These are phyloP conservation scores for Dichotomocladium elegans DNA, from an alignment of 371 early-diverging fungal species.

Conservation along the genomic window DNA sequence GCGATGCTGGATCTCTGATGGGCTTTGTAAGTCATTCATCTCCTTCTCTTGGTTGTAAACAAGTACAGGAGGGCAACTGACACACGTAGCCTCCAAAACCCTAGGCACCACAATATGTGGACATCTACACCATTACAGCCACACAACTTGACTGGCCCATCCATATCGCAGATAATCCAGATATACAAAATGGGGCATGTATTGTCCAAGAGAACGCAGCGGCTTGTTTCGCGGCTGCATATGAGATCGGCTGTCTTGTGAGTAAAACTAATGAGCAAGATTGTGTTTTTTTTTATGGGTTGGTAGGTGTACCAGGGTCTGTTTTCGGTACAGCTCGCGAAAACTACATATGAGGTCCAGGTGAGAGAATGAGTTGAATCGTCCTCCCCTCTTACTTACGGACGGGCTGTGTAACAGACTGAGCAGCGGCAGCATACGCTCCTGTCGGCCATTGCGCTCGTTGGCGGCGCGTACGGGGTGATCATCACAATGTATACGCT, in stretches of 20 bases:
- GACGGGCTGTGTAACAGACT: slow-evolving; percentile 19
- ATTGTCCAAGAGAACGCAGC: no score
- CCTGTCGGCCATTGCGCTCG: slow-evolving; percentile 30
- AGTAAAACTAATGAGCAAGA: background rate
- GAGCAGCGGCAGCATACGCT: slow-evolving; percentile 39
- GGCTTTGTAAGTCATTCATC: slow-evolving; percentile 24
- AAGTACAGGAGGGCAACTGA: background rate
- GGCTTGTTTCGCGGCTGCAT: background rate
- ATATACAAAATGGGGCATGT: slow-evolving; percentile 14
- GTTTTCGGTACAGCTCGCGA: slow-evolving; percentile 28
- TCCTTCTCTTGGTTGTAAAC: background rate
- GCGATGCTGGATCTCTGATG: slow-evolving; percentile 19
- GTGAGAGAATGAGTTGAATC: no score
- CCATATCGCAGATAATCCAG: slow-evolving; percentile 6
- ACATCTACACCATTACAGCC: slow-evolving; percentile 24
- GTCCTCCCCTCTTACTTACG: no score
- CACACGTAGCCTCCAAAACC: background rate
- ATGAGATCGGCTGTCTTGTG: background rate
- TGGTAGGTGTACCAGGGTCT: slow-evolving; percentile 28
- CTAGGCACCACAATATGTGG: slow-evolving; percentile 27
- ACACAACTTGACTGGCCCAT: slow-evolving; percentile 29
- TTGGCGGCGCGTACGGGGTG: slow-evolving; percentile 40
- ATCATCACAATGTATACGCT: slow-evolving; percentile 35
- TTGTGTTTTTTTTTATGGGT: background rate
- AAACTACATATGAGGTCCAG: slow-evolving; percentile 27